These are phyloP conservation scores for Ramichloridium luteum DNA, from an alignment of 2,329 filamentous ascomycete species.

Conservation along the genomic window DNA sequence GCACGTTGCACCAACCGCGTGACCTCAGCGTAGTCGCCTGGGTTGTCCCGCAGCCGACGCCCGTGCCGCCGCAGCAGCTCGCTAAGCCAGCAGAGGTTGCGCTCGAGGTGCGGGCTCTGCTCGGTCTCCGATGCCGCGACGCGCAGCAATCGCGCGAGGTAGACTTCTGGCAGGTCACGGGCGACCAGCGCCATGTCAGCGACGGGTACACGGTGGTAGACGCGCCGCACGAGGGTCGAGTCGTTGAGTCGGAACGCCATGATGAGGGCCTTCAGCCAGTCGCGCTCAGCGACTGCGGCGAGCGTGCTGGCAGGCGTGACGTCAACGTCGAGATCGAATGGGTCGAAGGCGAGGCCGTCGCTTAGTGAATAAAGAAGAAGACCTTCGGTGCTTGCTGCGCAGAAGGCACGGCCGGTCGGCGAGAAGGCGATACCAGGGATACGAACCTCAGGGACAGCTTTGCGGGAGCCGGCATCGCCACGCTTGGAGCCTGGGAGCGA, in stretches of 20 bases:
- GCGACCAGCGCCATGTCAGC: slow-evolving; percentile 66
- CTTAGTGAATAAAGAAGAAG: slow-evolving; percentile 89
- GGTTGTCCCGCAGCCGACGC: slow-evolving; percentile 68
- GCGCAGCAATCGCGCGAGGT: slow-evolving; percentile 71
- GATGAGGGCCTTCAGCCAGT: slow-evolving; percentile 82
- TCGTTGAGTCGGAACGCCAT: slow-evolving; percentile 98
- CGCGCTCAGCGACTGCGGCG: slow-evolving; percentile 60
- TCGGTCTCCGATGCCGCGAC: slow-evolving; percentile 84
- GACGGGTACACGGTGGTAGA: slow-evolving; percentile 74
- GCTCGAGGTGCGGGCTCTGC: slow-evolving; percentile 84
- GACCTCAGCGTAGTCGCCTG: slow-evolving; percentile 70
- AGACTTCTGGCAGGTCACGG: slow-evolving; percentile 67
- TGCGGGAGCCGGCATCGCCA: slow-evolving; percentile 71
- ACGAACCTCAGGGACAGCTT: slow-evolving; percentile 65
- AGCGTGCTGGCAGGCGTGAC: slow-evolving; percentile 66
- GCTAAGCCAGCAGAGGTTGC: slow-evolving; percentile 88
- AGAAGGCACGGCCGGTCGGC: slow-evolving; percentile 80
- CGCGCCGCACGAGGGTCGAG: slow-evolving; percentile 62
- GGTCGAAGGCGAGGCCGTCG: slow-evolving; percentile 73
- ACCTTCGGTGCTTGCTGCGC: slow-evolving; percentile 88
- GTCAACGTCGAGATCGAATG: slow-evolving; percentile 87
- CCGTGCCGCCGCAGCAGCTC: slow-evolving; percentile 70
- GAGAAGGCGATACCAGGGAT: slow-evolving; percentile 79
- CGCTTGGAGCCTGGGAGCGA: slow-evolving; percentile 76
- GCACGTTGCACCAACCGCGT: slow-evolving; percentile 71